These are phyloP conservation scores for Monosporascus sp. DNA, from an alignment of 2,329 filamentous ascomycete genomes.

Conservation along the genomic window DNA sequence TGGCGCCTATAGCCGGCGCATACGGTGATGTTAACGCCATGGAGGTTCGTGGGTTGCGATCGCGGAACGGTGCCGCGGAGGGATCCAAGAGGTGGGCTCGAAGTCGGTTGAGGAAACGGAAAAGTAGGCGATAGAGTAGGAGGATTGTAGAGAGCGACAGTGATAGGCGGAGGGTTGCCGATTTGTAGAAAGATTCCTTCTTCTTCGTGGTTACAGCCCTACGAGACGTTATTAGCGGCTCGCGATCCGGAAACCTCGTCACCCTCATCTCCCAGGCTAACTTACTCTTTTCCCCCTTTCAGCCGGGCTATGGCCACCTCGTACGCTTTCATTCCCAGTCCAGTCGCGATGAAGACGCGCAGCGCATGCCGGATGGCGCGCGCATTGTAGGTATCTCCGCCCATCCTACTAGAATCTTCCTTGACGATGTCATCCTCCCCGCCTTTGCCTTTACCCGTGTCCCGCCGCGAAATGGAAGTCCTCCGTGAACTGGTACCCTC, in stretches of 20 bases:
- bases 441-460: slow-evolving; percentile 27
- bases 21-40: slow-evolving; percentile 73
- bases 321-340: slow-evolving; percentile 59
- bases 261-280: slow-evolving; percentile 5
- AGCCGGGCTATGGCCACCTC: slow-evolving; percentile 47
- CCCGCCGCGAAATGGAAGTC: slow-evolving; percentile 10
- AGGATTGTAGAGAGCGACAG: slow-evolving; percentile 80
- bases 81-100: slow-evolving; percentile 73
- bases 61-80: slow-evolving; percentile 75
- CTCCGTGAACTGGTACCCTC: slow-evolving; percentile 29
- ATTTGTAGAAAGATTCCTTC: slow-evolving; percentile 56
- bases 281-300: slow-evolving; percentile 41
- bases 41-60: slow-evolving; percentile 74
- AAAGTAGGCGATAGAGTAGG: slow-evolving; percentile 81
- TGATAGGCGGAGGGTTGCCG: slow-evolving; percentile 70
- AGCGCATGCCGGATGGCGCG: slow-evolving; percentile 66
- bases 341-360: slow-evolving; percentile 63
- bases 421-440: slow-evolving; percentile 14
- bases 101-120: slow-evolving; percentile 81
- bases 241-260: slow-evolving; percentile 1
- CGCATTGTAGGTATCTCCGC: slow-evolving; percentile 63
- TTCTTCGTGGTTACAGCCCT: slow-evolving; percentile 26
- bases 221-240: slow-evolving; percentile 7
- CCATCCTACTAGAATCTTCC: slow-evolving; percentile 18
- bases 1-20: slow-evolving; percentile 86